Evolutionary conservation across 2,329 filamentous ascomycete species (phyloP).

Genomic region (Parascedosporium putredinis): DNA sequence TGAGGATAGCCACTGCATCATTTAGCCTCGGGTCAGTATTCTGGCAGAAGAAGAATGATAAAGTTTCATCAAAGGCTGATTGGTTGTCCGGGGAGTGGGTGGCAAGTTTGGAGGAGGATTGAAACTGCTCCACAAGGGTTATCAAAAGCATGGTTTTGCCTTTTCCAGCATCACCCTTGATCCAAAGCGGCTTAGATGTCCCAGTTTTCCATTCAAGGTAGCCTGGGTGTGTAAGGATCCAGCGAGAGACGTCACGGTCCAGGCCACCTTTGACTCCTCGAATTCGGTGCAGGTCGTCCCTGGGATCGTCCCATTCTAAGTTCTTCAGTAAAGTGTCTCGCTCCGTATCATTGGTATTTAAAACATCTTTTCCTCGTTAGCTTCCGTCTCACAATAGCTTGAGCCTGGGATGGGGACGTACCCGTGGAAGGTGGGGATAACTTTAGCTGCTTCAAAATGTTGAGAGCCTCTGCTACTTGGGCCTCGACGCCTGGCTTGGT

Average conservation of each 20-base stretch:
- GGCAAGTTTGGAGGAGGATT: not conserved
- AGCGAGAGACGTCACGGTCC: conserved; percentile 19
- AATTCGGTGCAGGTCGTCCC: conserved; percentile 21
- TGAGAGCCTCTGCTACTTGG: not conserved
- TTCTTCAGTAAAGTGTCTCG: not conserved
- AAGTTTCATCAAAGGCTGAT: not conserved
- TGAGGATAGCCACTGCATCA: conserved; percentile 27
- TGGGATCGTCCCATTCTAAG: conserved; percentile 17
- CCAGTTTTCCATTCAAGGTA: conserved; percentile 18
- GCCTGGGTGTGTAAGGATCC: conserved; percentile 18
- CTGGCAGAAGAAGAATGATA: conserved; percentile 32
- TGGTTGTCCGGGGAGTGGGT: too few relatives aligned
- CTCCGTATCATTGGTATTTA: not conserved
- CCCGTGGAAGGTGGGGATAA: not conserved
- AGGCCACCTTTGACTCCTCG: conserved; percentile 15
- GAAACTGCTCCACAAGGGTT: conserved; percentile 21
- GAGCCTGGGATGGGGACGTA: not conserved
- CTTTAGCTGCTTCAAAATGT: not conserved
- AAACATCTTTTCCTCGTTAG: not conserved
- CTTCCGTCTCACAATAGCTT: not conserved
- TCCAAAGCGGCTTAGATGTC: conserved; percentile 22
- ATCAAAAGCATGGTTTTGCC: conserved; percentile 33
- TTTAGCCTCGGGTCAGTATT: conserved; percentile 24
- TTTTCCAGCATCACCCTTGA: conserved; percentile 27
- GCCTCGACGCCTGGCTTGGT: not conserved